phyloP scores from a whole-genome alignment of 176 grass and related monocot species.

The Areca catechu region DNA sequence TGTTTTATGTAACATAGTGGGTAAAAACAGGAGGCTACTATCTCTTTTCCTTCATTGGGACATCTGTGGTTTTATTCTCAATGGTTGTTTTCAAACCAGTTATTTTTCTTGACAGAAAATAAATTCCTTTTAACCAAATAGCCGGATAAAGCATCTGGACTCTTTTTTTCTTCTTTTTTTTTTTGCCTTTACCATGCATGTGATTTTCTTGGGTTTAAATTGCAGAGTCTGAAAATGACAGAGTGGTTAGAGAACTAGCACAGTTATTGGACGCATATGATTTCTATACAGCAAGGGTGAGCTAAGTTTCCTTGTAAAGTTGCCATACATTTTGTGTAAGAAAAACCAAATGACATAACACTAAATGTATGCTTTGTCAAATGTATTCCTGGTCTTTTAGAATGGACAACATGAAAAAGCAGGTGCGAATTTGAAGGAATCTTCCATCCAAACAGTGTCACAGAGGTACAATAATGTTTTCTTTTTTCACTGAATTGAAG shows the following conservation, averaged over 20 bases:
- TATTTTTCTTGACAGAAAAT: too few species aligned
- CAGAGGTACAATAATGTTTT: constrained; percentile 39
- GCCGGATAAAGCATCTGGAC: too few species aligned
- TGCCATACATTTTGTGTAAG: too few species aligned
- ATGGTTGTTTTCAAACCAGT: too few species aligned
- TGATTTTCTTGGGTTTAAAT: constrained; percentile 9
- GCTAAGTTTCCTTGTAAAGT: constrained; percentile 7
- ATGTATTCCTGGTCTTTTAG: constrained; percentile 18
- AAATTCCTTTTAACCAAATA: too few species aligned
- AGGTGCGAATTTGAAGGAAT: constrained; percentile 28
- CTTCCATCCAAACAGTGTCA: constrained; percentile 39
- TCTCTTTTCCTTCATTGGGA: too few species aligned
- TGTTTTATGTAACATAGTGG: too few species aligned
- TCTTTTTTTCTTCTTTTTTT: not conserved
- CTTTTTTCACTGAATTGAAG: too few species aligned
- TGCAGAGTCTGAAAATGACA: constrained; percentile 32
- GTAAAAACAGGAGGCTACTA: too few species aligned
- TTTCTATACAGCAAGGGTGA: constrained; percentile 46
- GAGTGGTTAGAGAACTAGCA: constrained; percentile 56
- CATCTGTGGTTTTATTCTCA: too few species aligned
- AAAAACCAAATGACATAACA: too few species aligned
- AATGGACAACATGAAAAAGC: constrained; percentile 21
- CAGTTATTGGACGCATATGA: constrained; percentile 72
- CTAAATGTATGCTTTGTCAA: too few species aligned
- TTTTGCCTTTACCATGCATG: not conserved